A percentile compares a stretch with the other conserved stretches of the same genome.
These are phyloP conservation scores for Kokia cookei DNA, from an alignment of 441 rosid species.

Conservation along the genomic window DNA sequence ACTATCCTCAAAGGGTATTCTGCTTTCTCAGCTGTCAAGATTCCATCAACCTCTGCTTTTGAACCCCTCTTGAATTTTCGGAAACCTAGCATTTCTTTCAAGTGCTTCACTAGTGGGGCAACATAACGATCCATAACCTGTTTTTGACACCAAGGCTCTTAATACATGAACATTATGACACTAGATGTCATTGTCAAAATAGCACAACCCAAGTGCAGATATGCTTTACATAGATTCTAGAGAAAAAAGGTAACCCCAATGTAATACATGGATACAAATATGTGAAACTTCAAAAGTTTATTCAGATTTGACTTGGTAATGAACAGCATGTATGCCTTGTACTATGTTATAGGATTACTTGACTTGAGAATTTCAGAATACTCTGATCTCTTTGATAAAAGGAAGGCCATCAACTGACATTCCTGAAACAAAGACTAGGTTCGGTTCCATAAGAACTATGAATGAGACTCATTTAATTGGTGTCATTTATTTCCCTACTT, in stretches of 20 bases:
- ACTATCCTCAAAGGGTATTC: conserved; percentile 75
- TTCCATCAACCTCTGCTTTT: conserved; percentile 78
- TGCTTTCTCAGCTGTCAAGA: conserved; percentile 59
- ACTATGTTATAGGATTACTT: not conserved
- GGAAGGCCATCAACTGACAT: no score
- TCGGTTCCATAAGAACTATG: no score
- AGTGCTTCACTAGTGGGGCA: conserved; percentile 74
- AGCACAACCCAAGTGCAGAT: not conserved
- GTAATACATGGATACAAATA: not conserved
- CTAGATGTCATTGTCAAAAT: not conserved
- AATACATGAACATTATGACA: not conserved
- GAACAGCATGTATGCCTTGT: not conserved
- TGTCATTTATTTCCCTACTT: no score
- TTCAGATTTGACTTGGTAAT: not conserved
- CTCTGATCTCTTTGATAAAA: not conserved
- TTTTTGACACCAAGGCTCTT: conserved; percentile 4
- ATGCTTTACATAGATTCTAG: not conserved
- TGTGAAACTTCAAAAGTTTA: not conserved
- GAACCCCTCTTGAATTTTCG: conserved; percentile 75
- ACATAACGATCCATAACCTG: conserved; percentile 95
- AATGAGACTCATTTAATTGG: no score
- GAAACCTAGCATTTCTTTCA: conserved; percentile 77
- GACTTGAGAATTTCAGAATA: not conserved
- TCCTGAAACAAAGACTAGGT: no score
- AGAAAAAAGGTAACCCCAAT: not conserved